Evolutionary conservation across 1,284 basidiomycete species (phyloP), one percentile per base, ranked within the genome.

Genomic region (Ceratobasidium sp.): DNA sequence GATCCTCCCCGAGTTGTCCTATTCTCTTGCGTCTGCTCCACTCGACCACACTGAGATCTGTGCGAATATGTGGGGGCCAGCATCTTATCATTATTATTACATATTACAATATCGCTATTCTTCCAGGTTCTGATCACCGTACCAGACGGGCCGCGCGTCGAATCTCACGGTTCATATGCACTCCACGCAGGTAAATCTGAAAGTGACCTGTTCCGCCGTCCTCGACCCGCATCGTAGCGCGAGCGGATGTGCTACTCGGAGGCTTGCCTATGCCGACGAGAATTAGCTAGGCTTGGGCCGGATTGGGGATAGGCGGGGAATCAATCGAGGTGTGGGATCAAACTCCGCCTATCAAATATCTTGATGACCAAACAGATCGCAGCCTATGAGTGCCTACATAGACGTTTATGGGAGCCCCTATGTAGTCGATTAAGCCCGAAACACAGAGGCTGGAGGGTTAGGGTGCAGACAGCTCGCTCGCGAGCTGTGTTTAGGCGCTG

Each of bases 331-430:
- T 14, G 47, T 11, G 26, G 46, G 46, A 64, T 52, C 62, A 50
- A 49, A 64, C 62, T 64, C 62, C 62, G 62, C 62, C 47, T 62
- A 62, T 46, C 43, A 64, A 21, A 18, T n/a, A 32, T 13, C 7
- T 16, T 38, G 62, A 64, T 38, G 62, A 18, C 35, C 57, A 4
- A 23, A 61, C 30, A 21, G 61, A 52, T 64, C 47, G 62, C 26
- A 62, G 21, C 35, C 43, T 23, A 41, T 21, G 41, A 43, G 23
- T 1, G 58, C 58, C 23, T 32, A 18, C 8, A 21, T 7, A 14
- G 18, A 49, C 30, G 50, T 28, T 21, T 28, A 2, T 38, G 21
- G 58, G 41, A 18, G 23, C 35, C n/a, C 38, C 58, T 61, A 61
- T 61, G 58, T 16, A 26, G 21, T 11, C 35, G 35, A 38, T 38